Conservation (phyloP, 257 asterid species). For the Solanum raphanifolium region DNA sequence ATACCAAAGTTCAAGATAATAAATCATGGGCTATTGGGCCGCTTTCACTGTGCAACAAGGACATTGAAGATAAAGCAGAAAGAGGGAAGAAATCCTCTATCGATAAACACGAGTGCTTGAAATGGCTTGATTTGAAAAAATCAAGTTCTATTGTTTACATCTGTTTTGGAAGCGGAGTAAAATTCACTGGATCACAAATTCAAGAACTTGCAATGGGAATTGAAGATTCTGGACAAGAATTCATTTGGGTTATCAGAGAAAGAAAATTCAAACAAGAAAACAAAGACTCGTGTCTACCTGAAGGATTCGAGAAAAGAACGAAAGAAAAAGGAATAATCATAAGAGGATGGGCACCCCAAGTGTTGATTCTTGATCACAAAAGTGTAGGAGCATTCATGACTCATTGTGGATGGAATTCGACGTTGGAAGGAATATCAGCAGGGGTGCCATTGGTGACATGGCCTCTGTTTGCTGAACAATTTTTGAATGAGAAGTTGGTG, state of each 20-base stretch:
- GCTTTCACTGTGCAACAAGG: slow-evolving; percentile 13
- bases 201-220: slow-evolving; percentile 59
- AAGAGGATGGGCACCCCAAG: slow-evolving; percentile 73
- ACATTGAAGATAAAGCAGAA: not conserved
- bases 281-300: slow-evolving; percentile 27
- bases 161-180: slow-evolving; percentile 50
- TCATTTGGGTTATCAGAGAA: slow-evolving; percentile 58
- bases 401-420: slow-evolving; percentile 57
- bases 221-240: slow-evolving; percentile 41
- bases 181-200: slow-evolving; percentile 34
- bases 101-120: slow-evolving; percentile 35
- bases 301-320: slow-evolving; percentile 44
- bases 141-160: slow-evolving; percentile 43
- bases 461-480: slow-evolving; percentile 47
- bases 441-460: slow-evolving; percentile 48
- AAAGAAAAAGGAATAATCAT: slow-evolving; percentile 41
- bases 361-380: slow-evolving; percentile 30
- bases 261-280: not conserved
- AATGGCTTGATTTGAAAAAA: slow-evolving; percentile 47
- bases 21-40: slow-evolving; percentile 52
- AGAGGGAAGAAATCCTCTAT: slow-evolving; percentile 36
- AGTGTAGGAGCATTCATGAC: slow-evolving; percentile 32
- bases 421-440: slow-evolving; percentile 25
- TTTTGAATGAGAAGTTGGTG: slow-evolving; percentile 33
- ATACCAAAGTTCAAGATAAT: slow-evolving; percentile 12